phyloP scores from a whole-genome alignment of 2,329 filamentous ascomycete genomes.

The Emericellopsis atlantica region DNA sequence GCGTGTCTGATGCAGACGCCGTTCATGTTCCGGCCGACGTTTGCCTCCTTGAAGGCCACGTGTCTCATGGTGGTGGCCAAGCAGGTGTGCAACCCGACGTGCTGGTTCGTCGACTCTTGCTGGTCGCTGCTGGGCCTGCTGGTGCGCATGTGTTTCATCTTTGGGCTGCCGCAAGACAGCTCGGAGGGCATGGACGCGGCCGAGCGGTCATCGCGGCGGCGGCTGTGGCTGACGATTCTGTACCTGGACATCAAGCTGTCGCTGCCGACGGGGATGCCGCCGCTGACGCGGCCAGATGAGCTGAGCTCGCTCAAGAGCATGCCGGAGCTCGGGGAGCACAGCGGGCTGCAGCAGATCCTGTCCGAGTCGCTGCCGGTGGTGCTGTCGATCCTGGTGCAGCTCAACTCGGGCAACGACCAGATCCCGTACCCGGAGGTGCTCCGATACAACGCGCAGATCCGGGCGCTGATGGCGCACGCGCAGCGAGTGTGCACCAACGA shows the following conservation, averaged over 20 bases:
- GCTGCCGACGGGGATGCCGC: conserved; percentile 21
- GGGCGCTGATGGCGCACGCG: conserved; percentile 17
- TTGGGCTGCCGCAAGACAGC: conserved; percentile 18
- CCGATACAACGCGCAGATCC: conserved; percentile 17
- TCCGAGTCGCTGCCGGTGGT: conserved; percentile 17
- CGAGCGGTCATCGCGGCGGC: conserved; percentile 14
- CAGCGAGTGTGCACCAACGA: conserved; percentile 13
- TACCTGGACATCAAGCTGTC: conserved; percentile 22
- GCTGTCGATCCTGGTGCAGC: conserved; percentile 14
- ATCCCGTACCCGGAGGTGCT: conserved; percentile 19
- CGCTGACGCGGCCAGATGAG: conserved; percentile 17
- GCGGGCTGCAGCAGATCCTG: conserved; percentile 18
- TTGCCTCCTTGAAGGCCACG: conserved; percentile 16
- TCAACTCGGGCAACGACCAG: conserved; percentile 17
- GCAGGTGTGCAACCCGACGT: conserved; percentile 21
- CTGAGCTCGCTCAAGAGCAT: conserved; percentile 12
- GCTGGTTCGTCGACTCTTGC: conserved; percentile 21
- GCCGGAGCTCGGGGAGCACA: conserved; percentile 7
- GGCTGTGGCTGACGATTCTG: conserved; percentile 20
- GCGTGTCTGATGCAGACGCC: conserved; percentile 23
- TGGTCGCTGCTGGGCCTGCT: conserved; percentile 20
- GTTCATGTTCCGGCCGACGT: conserved; percentile 21
- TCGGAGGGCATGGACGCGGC: conserved; percentile 10
- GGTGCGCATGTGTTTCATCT: conserved; percentile 19
- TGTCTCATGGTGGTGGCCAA: conserved; percentile 21